Base-by-base conservation (phyloP, 75 land plant species). In the Sequoiadendron giganteum region DNA sequence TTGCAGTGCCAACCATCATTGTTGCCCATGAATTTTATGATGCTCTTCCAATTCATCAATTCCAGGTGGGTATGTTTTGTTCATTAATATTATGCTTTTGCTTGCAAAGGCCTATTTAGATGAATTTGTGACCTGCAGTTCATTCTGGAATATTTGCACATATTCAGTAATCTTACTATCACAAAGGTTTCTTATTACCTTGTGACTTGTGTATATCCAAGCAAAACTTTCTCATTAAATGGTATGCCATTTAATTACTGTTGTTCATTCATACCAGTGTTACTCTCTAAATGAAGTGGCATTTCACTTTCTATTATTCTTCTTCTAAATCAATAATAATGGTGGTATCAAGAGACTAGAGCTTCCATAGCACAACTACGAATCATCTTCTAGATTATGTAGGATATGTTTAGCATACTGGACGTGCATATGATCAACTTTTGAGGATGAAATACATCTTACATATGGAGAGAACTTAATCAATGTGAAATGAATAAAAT, bases 11-110 rank as follows among this genome's bases (percentile, higher is more conserved):
- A 73, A 94, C 97, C 52, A 98, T 98, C 56, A 95, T 98, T 38
- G 91, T 98, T 89, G 99, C 97, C 70, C 99, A 98, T 88, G 99
- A 98, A 75, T 98, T 98, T 89, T 97, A 90, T 92, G 99, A 98
- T 95, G 98, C 99, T 36, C 92, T 98, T 15, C 99, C 99, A 52
- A 87, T 98, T 79, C 99, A 98, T 85, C 99, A 97, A 85, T 98
- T 98, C 93, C 99, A 98, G 99, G 99, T 98, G 88, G 78, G 94
- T 49, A 82, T 82, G 45, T 65, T 86, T 39, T 78, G 21, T 56
- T 85, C 11, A 25, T 19, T 30, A n/a, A 70, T 9, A 86, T 86
- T 86, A 16, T 81, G 30, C 10, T 45, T 45, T 45, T 82, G 13
- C 52, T 82, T 45, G 30, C 84, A 28, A 9, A 10, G 30, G 19